Evolutionary conservation across 805 yeast genomes (phyloP).

Genomic region (Kuraishia molischiana): DNA sequence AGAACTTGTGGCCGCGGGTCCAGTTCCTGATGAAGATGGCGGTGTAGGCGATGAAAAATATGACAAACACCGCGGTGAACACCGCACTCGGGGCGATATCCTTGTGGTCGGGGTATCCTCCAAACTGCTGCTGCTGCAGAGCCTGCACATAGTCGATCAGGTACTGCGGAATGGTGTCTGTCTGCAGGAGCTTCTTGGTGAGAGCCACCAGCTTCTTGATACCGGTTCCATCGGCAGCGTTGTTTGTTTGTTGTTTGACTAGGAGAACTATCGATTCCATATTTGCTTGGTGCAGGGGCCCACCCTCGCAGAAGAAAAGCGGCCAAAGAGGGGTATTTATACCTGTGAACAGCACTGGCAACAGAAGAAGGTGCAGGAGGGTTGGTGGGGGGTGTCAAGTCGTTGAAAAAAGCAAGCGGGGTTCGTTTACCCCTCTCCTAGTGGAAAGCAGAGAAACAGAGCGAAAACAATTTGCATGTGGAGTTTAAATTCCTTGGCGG

Average conservation of each 20-base stretch:
- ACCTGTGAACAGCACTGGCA: too few species aligned
- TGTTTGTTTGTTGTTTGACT: constrained; percentile 19
- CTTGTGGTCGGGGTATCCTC: constrained; percentile 43
- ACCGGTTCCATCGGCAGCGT: constrained; percentile 44
- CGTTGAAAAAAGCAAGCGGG: too few species aligned
- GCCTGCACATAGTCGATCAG: constrained; percentile 26
- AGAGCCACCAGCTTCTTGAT: constrained; percentile 22
- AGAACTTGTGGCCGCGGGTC: constrained; percentile 51
- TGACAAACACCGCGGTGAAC: constrained; percentile 40
- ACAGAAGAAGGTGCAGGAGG: too few species aligned
- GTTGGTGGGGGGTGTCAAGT: too few species aligned
- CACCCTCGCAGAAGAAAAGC: too few species aligned
- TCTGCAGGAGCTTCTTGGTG: constrained; percentile 13
- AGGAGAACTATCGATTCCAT: background rate
- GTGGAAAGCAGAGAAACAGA: too few species aligned
- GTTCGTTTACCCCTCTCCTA: too few species aligned
- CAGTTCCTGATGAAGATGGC: constrained; percentile 36
- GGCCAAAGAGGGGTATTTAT: too few species aligned
- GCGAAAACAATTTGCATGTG: too few species aligned
- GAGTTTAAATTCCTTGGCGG: too few species aligned
- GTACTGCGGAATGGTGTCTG: constrained; percentile 24
- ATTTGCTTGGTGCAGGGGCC: too few species aligned
- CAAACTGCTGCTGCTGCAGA: constrained; percentile 44
- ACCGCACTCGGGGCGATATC: constrained; percentile 57
- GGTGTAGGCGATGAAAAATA: constrained; percentile 37